Percentiles rank a stretch among this genome's conserved stretches.
Evolutionary conservation across 225 moss, liverwort and hornwort species (phyloP).

Genomic region (Physcomitrellopsis africana): DNA sequence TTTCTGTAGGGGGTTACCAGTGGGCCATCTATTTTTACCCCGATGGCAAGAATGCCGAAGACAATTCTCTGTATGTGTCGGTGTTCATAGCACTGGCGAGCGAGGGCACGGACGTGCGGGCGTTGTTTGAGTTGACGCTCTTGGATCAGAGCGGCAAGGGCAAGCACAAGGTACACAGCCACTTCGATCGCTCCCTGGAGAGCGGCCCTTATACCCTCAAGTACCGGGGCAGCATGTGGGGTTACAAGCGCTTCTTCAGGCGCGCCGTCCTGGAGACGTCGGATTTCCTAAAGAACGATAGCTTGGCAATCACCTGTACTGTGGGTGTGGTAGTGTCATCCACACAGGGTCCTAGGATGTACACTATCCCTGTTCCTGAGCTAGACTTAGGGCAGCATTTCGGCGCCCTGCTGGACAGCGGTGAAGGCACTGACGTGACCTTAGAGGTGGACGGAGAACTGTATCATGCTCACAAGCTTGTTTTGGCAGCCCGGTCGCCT

Average conservation of each 20-base stretch:
- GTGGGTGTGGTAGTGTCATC: slow-evolving; percentile 95
- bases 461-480: slow-evolving; percentile 91
- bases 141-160: slow-evolving; percentile 57
- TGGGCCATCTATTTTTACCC: slow-evolving; percentile 83
- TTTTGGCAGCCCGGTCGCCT: slow-evolving; percentile 95
- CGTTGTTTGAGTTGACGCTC: slow-evolving; percentile 70
- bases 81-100: slow-evolving; percentile 76
- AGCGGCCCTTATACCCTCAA: slow-evolving; percentile 77
- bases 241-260: slow-evolving; percentile 78
- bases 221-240: slow-evolving; percentile 82
- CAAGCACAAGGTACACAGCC: slow-evolving; percentile 71
- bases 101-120: slow-evolving; percentile 75
- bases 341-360: slow-evolving; percentile 80
- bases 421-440: slow-evolving; percentile 86
- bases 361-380: slow-evolving; percentile 83
- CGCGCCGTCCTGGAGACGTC: slow-evolving; percentile 67
- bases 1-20: slow-evolving; percentile 66
- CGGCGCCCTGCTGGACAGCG: slow-evolving; percentile 79
- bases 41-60: slow-evolving; percentile 77
- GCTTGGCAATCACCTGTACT: slow-evolving; percentile 72
- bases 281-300: slow-evolving; percentile 74
- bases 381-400: slow-evolving; percentile 95
- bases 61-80: slow-evolving; percentile 75
- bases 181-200: slow-evolving; percentile 73
- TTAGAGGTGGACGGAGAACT: slow-evolving; percentile 95